phyloP scores from a whole-genome alignment of 1,284 basidiomycete species.

The Dichomitus squalens region DNA sequence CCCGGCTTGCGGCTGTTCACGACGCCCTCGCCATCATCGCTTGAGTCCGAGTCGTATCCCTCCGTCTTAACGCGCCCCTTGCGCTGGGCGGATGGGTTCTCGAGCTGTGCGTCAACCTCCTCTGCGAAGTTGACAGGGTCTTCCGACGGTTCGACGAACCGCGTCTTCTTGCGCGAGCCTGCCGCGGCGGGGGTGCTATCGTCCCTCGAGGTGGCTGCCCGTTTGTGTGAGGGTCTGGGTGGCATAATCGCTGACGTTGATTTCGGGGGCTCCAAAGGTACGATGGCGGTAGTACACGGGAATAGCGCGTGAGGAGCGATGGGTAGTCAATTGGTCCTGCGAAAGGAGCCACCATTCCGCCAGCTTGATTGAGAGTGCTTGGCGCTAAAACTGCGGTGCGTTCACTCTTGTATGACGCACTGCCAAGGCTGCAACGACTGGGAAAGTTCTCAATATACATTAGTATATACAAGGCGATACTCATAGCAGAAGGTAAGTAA shows the following conservation, averaged over 20 bases:
- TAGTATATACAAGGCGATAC: too few species aligned
- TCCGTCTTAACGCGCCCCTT: conserved; percentile 78
- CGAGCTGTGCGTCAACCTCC: conserved; percentile 72
- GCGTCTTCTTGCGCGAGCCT: conserved; percentile 66
- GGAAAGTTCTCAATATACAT: too few species aligned
- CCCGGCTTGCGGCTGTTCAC: conserved; percentile 73
- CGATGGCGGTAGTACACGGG: not conserved
- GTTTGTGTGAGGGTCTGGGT: conserved; percentile 55
- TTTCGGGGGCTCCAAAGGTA: not conserved
- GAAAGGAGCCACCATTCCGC: not conserved
- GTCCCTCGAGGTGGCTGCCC: conserved; percentile 48
- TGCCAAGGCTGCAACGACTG: too few species aligned
- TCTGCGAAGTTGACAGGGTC: conserved; percentile 76
- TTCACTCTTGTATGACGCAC: too few species aligned
- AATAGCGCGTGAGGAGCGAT: not conserved
- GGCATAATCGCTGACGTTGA: conserved; percentile 41
- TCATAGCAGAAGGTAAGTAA: too few species aligned
- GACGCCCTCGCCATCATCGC: conserved; percentile 89
- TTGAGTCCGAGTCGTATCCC: conserved; percentile 94
- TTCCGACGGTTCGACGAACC: conserved; percentile 77
- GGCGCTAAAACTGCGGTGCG: too few species aligned
- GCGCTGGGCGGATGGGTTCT: conserved; percentile 57
- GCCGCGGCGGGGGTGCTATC: conserved; percentile 32
- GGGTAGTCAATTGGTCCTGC: not conserved
- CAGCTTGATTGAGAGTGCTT: not conserved